phyloP scores from a whole-genome alignment of 352 stramenopile species.

The Pythium phragmiticola region DNA sequence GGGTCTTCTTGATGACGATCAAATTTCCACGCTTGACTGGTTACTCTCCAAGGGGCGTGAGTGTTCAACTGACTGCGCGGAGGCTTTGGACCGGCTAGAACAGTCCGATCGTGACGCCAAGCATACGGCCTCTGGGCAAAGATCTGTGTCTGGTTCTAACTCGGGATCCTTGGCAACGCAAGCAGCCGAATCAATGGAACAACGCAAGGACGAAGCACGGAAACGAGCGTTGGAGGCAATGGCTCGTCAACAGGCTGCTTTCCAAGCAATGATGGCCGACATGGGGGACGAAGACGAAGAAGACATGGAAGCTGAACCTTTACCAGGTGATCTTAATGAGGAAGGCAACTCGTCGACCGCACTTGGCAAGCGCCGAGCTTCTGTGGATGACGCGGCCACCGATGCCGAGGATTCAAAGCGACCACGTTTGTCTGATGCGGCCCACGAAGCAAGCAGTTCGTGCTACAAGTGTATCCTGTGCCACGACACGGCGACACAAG shows the following conservation, averaged over 20 bases:
- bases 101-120: constrained; percentile 30
- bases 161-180: background rate
- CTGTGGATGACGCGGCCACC: constrained; percentile 31
- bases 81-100: constrained; percentile 18
- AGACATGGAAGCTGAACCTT: constrained; percentile 25
- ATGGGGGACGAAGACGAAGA: constrained; percentile 34
- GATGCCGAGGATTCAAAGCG: constrained; percentile 43
- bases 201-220: constrained; percentile 75
- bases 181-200: constrained; percentile 47
- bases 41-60: constrained; percentile 58
- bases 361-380: constrained; percentile 53
- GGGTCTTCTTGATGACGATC: constrained; percentile 53
- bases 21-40: constrained; percentile 74
- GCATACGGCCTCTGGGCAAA: background rate
- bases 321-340: background rate
- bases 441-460: constrained; percentile 22
- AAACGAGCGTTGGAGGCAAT: constrained; percentile 78
- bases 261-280: constrained; percentile 78
- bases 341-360: constrained; percentile 7
- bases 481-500: constrained; percentile 73
- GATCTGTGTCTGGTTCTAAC: background rate
- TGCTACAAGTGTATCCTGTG: constrained; percentile 83
- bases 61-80: constrained; percentile 42
- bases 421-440: constrained; percentile 42
- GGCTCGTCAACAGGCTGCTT: constrained; percentile 79